A percentile compares a stretch with the other conserved stretches of the same genome.
These are phyloP conservation scores for Aspergillus avenaceus DNA, from an alignment of 495 filamentous ascomycete genomes.

Conservation along the genomic window DNA sequence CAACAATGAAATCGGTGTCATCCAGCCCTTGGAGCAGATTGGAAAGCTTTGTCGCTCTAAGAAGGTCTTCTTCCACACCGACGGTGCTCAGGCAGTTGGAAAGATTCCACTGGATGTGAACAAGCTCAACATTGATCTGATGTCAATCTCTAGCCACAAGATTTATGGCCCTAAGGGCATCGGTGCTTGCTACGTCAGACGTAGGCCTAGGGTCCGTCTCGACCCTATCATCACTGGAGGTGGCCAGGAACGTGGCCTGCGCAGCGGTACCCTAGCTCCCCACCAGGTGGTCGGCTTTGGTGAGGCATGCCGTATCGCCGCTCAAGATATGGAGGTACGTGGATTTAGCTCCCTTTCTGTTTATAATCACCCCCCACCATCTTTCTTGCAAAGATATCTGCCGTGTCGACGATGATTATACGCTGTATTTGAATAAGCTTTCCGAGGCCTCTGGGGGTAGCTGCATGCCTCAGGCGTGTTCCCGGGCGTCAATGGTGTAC, in stretches of 20 bases:
- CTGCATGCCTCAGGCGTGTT: constrained; percentile 33
- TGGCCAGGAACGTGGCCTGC: constrained; percentile 89
- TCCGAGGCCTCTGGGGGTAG: constrained; percentile 43
- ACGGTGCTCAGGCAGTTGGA: constrained; percentile 91
- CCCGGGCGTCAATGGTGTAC: constrained; percentile 40
- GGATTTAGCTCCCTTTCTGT: constrained; percentile 3
- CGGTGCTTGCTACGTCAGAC: constrained; percentile 90
- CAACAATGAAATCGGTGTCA: constrained; percentile 98
- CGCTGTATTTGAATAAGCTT: constrained; percentile 56
- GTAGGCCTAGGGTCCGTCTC: constrained; percentile 85
- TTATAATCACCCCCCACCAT: constrained; percentile 5
- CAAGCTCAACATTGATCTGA: constrained; percentile 92
- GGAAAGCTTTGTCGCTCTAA: constrained; percentile 85
- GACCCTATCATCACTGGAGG: constrained; percentile 96
- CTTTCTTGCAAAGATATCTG: constrained; percentile 11
- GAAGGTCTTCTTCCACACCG: constrained; percentile 98
- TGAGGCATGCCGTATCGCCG: constrained; percentile 88
- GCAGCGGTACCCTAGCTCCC: constrained; percentile 90
- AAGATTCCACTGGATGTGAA: constrained; percentile 97
- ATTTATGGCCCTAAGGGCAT: constrained; percentile 98
- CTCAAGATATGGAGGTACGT: constrained; percentile 84
- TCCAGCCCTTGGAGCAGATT: constrained; percentile 92
- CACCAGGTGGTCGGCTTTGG: constrained; percentile 88
- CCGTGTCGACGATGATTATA: constrained; percentile 45
- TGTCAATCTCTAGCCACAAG: constrained; percentile 99